phyloP scores from a whole-genome alignment of 2,329 filamentous ascomycete species.

The Neonectria sp. region DNA sequence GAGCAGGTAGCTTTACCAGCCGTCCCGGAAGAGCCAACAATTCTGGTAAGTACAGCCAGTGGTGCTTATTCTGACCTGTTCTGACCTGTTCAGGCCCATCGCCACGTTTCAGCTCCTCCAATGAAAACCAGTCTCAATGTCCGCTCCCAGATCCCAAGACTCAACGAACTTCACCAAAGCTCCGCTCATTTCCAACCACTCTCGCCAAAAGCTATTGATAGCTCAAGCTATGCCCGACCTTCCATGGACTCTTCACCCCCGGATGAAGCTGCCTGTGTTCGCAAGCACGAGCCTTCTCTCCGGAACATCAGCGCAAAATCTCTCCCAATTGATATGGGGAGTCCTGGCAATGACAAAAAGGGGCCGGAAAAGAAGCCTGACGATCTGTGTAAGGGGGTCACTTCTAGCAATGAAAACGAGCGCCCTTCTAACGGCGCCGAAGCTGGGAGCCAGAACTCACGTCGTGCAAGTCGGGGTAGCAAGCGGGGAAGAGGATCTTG shows the following conservation, averaged over 20 bases:
- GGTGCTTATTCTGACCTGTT: neutral
- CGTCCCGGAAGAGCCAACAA: constrained; percentile 26
- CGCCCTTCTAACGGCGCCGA: constrained; percentile 20
- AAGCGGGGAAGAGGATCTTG: constrained; percentile 47
- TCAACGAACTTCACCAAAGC: constrained; percentile 32
- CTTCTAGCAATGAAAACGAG: constrained; percentile 29
- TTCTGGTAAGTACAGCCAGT: constrained; percentile 27
- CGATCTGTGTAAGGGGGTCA: constrained; percentile 4
- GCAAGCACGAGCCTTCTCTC: constrained; percentile 6
- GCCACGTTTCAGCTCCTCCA: constrained; percentile 48
- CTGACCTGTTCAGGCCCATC: constrained; percentile 37
- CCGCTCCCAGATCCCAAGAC: constrained; percentile 47
- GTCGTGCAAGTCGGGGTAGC: constrained; percentile 40
- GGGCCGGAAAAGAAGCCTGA: neutral
- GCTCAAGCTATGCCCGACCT: neutral
- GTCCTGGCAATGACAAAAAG: constrained; percentile 6
- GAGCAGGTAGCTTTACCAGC: constrained; percentile 17
- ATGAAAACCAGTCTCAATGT: constrained; percentile 24
- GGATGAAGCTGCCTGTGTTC: constrained; percentile 1
- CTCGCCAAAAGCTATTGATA: neutral
- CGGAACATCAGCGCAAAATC: constrained; percentile 14
- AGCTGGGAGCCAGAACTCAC: constrained; percentile 18
- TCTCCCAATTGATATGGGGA: constrained; percentile 6
- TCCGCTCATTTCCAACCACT: constrained; percentile 2
- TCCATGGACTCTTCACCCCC: neutral